phyloP scores from a whole-genome alignment of 495 filamentous ascomycete species.

The Lentithecium fluviatile region DNA sequence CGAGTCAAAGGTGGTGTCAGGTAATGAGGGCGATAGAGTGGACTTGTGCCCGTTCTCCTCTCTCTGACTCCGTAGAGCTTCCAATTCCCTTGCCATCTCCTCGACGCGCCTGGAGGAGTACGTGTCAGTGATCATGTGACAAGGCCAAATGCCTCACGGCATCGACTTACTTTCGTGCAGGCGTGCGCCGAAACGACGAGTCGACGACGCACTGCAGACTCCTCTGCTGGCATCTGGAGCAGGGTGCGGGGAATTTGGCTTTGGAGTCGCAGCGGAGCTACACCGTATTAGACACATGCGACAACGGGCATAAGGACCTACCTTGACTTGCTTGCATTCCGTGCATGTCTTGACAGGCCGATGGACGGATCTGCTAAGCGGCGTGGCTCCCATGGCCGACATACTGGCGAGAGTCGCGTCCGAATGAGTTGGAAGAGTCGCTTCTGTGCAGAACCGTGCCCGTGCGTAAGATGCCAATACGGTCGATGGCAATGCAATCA shows the following conservation, averaged over 20 bases:
- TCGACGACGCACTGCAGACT: conserved; percentile 16
- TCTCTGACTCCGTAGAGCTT: conserved; percentile 8
- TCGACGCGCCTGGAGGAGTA: conserved; percentile 14
- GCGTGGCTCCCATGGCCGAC: background rate
- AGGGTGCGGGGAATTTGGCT: conserved; percentile 20
- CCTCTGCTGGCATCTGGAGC: conserved; percentile 8
- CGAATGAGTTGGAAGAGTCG: too few species aligned
- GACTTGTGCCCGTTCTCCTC: background rate
- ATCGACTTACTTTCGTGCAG: conserved; percentile 17
- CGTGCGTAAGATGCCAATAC: too few species aligned
- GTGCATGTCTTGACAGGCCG: conserved; percentile 23
- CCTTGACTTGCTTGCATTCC: conserved; percentile 27
- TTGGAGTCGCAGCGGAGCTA: conserved; percentile 25
- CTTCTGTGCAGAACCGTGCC: too few species aligned
- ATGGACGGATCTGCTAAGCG: conserved; percentile 9
- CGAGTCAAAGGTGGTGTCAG: background rate
- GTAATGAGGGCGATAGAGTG: background rate
- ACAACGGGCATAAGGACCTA: background rate
- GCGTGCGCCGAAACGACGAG: conserved; percentile 17
- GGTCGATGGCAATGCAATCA: too few species aligned
- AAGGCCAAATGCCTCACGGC: background rate
- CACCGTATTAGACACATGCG: background rate
- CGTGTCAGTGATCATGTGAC: background rate
- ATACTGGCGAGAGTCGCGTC: background rate
- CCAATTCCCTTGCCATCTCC: conserved; percentile 21